Evolutionary conservation across 306 rosid species (phyloP).

Genomic region (Medicago truncatula): DNA sequence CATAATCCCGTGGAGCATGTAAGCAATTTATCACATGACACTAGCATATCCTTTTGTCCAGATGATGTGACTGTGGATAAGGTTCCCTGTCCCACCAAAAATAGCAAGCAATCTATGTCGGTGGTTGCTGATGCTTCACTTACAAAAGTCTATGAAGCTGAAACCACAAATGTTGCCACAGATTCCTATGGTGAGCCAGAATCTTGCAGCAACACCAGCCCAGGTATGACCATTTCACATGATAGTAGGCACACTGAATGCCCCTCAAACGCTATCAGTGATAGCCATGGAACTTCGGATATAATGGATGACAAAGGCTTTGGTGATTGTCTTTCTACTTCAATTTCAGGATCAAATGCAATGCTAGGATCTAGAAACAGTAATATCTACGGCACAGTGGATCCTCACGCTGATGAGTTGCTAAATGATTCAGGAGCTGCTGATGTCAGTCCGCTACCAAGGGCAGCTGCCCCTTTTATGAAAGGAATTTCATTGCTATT

Average conservation of each 20-base stretch:
- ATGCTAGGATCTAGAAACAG: slow-evolving; percentile 33
- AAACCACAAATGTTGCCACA: slow-evolving; percentile 39
- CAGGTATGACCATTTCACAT: slow-evolving; percentile 35
- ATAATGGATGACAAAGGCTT: slow-evolving; percentile 38
- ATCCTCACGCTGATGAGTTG: slow-evolving; percentile 38
- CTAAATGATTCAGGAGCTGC: slow-evolving; percentile 45
- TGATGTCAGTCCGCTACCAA: slow-evolving; percentile 43
- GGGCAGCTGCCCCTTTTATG: slow-evolving; percentile 44
- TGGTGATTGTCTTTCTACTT: slow-evolving; percentile 42
- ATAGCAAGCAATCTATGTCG: slow-evolving; percentile 36
- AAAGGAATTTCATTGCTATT: slow-evolving; percentile 59
- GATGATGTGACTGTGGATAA: slow-evolving; percentile 36
- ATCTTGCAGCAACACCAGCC: slow-evolving; percentile 29
- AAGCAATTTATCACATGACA: slow-evolving; percentile 33
- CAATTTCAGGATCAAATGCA: slow-evolving; percentile 37
- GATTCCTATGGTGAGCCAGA: slow-evolving; percentile 43
- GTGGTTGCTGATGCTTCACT: slow-evolving; percentile 44
- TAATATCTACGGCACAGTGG: slow-evolving; percentile 30
- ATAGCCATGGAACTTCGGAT: slow-evolving; percentile 36
- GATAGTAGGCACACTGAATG: slow-evolving; percentile 33
- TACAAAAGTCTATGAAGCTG: slow-evolving; percentile 35
- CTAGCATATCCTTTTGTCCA: slow-evolving; percentile 38
- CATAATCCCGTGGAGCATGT: slow-evolving; percentile 25
- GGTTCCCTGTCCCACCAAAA: slow-evolving; percentile 38
- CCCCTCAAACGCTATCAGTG: slow-evolving; percentile 34